Evolutionary conservation across 2,329 filamentous ascomycete species (phyloP), one percentile per base, ranked within the genome.

Genomic region (Delphinella strobiligena): DNA sequence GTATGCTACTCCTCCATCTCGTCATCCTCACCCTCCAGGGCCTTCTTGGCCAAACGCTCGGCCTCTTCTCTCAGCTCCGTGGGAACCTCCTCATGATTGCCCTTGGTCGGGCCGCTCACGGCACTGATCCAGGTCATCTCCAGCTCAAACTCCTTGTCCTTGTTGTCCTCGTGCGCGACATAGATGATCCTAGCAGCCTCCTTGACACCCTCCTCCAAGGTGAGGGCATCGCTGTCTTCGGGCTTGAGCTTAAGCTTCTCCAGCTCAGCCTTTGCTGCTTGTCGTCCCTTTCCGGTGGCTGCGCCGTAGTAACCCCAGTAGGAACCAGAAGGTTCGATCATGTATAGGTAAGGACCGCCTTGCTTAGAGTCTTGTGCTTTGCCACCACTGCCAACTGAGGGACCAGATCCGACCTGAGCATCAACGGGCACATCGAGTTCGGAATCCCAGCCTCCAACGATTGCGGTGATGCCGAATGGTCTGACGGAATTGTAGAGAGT

Each of bases 231-330:
- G 40, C 78, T 82, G 9, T 79, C 80, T 17, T 40, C 46, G 2
- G 58, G 55, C 33, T 56, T 54, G 43, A 98, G 75, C 61, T 96
- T 86, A 43, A 98, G 74, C 74, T 98, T 98, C 75, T 98, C 91
- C 45, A 98, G 75, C 70, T 98, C 91, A 7, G 89, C 87, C 73
- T 98, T 98, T 57, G 91, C 91, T 38, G 88, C 82, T 68, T 98
- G 91, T 53, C 91, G 76, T 47, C 91, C 91, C 67, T 98, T 98
- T 57, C 91, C 91, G 11, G 91, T 95, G 36, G 91, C 91, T 30
- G 91, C 91, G 52, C 91, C 91, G 62, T 95, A 95, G 73, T 98
- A 98, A 44, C 91, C 91, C 91, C 91, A 98, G 72, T 94, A 96
- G 51, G 89, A 67, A 41, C 91, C 91, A 56, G 87, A 94, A 31